These are phyloP conservation scores for Pichia sp. DNA, from an alignment of 1,139 yeast species.

Conservation along the genomic window DNA sequence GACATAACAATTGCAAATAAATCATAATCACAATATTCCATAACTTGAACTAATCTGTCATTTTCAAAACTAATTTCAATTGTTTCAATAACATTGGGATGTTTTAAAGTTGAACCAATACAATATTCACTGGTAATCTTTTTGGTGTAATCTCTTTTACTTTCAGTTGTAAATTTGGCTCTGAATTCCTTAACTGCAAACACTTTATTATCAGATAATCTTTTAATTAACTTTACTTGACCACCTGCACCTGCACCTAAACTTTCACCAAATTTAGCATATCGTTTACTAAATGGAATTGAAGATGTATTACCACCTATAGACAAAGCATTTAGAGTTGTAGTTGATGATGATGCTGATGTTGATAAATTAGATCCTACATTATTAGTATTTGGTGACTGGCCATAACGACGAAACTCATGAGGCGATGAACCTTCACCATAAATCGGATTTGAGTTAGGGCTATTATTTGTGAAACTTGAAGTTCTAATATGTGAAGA, in stretches of 20 bases:
- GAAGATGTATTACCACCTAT: constrained; percentile 51
- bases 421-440: constrained; percentile 16
- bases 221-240: constrained; percentile 75
- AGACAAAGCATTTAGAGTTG: constrained; percentile 11
- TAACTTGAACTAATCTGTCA: constrained; percentile 82
- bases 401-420: constrained; percentile 13
- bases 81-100: constrained; percentile 90
- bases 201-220: constrained; percentile 74
- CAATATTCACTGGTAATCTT: constrained; percentile 97
- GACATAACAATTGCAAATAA: constrained; percentile 97
- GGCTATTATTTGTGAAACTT: constrained; percentile 2
- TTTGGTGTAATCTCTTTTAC: constrained; percentile 83
- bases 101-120: constrained; percentile 91
- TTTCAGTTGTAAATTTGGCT: constrained; percentile 75
- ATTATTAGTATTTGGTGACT: constrained; percentile 13
- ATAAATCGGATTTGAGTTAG: constrained; percentile 7
- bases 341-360: constrained; percentile 16
- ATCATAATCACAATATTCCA: constrained; percentile 97
- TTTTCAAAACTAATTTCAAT: constrained; percentile 86
- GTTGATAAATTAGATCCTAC: constrained; percentile 11
- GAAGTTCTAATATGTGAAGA: constrained; percentile 4
- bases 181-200: constrained; percentile 97
- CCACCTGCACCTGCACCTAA: constrained; percentile 99
- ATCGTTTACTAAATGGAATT: constrained; percentile 54
- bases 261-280: constrained; percentile 83